phyloP scores from a whole-genome alignment of 2,329 filamentous ascomycete genomes.

The Sporothrix schenckii region DNA sequence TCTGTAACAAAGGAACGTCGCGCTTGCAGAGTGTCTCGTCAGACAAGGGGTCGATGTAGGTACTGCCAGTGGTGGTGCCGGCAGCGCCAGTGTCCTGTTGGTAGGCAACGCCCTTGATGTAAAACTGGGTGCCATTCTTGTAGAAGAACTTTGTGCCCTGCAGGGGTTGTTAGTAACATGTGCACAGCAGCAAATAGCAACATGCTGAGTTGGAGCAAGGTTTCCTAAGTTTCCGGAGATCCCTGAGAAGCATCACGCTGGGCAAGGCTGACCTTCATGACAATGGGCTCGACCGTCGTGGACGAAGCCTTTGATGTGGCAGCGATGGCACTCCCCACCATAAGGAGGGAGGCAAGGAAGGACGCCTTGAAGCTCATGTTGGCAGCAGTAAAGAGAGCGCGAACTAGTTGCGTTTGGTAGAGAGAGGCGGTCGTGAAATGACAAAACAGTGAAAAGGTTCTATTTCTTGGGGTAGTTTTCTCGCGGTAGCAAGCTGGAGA shows the following conservation, averaged over 20 bases:
- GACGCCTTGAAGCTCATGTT: slow-evolving; percentile 43
- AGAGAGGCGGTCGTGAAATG: slow-evolving; percentile 25
- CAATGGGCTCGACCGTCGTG: slow-evolving; percentile 57
- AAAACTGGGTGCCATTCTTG: slow-evolving; percentile 69
- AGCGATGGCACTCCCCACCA: slow-evolving; percentile 46
- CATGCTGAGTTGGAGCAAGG: too few species aligned
- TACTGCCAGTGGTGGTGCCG: slow-evolving; percentile 53
- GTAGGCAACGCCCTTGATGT: slow-evolving; percentile 92
- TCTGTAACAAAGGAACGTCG: slow-evolving; percentile 78
- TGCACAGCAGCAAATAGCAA: slow-evolving; percentile 16
- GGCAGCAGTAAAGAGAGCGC: background rate
- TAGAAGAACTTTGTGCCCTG: slow-evolving; percentile 70
- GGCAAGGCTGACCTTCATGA: slow-evolving; percentile 64
- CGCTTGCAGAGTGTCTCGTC: slow-evolving; percentile 73
- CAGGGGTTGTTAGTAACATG: background rate
- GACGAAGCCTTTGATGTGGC: slow-evolving; percentile 32
- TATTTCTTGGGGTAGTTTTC: background rate
- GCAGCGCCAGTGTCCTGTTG: slow-evolving; percentile 73
- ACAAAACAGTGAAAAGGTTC: slow-evolving; percentile 1
- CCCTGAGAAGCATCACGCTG: too few species aligned
- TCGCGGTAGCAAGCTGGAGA: background rate
- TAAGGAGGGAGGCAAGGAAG: slow-evolving; percentile 42
- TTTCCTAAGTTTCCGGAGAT: background rate
- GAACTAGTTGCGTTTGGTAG: background rate
- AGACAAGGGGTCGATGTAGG: slow-evolving; percentile 82